These are phyloP conservation scores for Eucalyptus pauciflora DNA, from an alignment of 345 rosid genomes.

Conservation along the genomic window DNA sequence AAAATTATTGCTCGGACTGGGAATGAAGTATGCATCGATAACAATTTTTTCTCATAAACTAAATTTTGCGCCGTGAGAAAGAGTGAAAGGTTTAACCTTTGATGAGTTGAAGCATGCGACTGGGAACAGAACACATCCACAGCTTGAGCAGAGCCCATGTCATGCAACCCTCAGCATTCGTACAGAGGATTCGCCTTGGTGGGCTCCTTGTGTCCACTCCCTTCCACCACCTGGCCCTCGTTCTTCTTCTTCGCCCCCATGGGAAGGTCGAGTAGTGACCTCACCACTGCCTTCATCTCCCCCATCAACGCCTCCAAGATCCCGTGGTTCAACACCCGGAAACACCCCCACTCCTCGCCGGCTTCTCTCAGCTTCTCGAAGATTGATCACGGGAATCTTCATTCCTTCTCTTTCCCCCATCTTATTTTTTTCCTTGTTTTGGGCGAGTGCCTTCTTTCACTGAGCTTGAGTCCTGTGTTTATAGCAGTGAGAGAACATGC, in stretches of 20 bases:
- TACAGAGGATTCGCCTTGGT: constrained; percentile 48
- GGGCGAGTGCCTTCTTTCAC: not conserved
- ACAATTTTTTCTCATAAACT: not conserved
- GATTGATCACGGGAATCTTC: constrained; percentile 13
- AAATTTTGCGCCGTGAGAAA: not conserved
- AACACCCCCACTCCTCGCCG: constrained; percentile 71
- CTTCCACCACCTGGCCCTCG: constrained; percentile 33
- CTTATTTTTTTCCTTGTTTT: not conserved
- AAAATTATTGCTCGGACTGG: not conserved
- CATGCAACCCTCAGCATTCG: constrained; percentile 65
- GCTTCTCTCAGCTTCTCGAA: constrained; percentile 40
- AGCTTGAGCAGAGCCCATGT: constrained; percentile 50
- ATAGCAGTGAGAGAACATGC: not conserved
- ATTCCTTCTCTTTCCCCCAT: not conserved
- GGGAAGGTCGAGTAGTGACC: constrained; percentile 55
- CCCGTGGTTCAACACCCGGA: constrained; percentile 53
- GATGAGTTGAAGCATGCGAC: constrained; percentile 46
- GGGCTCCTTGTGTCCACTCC: constrained; percentile 61
- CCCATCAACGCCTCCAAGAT: constrained; percentile 29
- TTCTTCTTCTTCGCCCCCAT: constrained; percentile 41
- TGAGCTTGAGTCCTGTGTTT: not conserved
- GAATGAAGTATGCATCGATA: not conserved
- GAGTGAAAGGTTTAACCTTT: constrained; percentile 25
- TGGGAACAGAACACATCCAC: constrained; percentile 52
- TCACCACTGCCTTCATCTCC: constrained; percentile 55